These are phyloP conservation scores for Plasmopara halstedii DNA, from an alignment of 352 stramenopile species.

Conservation along the genomic window DNA sequence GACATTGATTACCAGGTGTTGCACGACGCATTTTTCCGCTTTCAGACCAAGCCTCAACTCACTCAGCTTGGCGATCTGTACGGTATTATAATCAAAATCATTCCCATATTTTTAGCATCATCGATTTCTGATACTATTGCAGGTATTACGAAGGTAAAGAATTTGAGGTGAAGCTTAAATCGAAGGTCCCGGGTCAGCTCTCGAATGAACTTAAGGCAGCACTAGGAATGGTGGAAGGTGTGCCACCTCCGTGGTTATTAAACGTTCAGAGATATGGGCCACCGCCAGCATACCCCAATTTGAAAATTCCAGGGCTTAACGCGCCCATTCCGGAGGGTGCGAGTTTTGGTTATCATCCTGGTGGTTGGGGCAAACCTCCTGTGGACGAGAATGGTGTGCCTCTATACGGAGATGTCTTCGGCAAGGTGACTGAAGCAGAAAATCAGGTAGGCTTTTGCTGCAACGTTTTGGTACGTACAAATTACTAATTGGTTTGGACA, in stretches of 20 bases:
- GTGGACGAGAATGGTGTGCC: conserved; percentile 93
- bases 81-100: conserved; percentile 2
- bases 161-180: conserved; percentile 87
- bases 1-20: conserved; percentile 98
- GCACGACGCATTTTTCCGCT: conserved; percentile 98
- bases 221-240: conserved; percentile 90
- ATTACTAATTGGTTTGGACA: conserved; percentile 11
- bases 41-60: conserved; percentile 96
- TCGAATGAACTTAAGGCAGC: conserved; percentile 85
- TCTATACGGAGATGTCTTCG: conserved; percentile 97
- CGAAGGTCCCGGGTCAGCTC: conserved; percentile 87
- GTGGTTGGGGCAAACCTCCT: conserved; percentile 96
- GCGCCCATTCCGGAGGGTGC: conserved; percentile 91
- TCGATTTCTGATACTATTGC: conserved; percentile 4
- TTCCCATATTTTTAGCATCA: neutral
- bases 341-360: conserved; percentile 94
- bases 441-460: conserved; percentile 14
- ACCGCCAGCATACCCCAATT: conserved; percentile 93
- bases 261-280: conserved; percentile 98
- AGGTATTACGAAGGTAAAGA: conserved; percentile 99
- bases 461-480: neutral
- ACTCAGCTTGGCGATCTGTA: conserved; percentile 78
- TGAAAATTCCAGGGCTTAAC: conserved; percentile 97
- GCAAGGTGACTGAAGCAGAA: conserved; percentile 33
- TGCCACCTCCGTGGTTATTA: conserved; percentile 95